Evolutionary conservation across 202 grass and related monocot species (phyloP), one percentile per base, ranked within the genome.

Genomic region (Setaria italica): DNA sequence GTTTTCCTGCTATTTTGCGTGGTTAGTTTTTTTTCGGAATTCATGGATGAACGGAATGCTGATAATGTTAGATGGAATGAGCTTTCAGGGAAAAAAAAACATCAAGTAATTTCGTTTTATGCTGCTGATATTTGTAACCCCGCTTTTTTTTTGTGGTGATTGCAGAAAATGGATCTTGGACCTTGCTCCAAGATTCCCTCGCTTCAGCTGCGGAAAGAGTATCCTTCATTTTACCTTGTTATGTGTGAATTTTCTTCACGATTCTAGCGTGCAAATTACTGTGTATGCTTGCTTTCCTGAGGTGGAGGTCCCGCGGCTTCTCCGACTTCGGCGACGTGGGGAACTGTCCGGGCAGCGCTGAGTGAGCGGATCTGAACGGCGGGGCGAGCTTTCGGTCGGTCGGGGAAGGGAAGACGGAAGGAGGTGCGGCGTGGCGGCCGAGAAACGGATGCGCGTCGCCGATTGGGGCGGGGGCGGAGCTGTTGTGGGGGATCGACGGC

Each of bases 151-250:
- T 25, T 66, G 16, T 65, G 11, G 33, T 85, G n/a, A n/a, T 0
- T 81, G 20, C 92, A 96, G 97, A 99, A 99, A 99, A 99, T 99
- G 93, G 97, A 99, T 86, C 94, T 96, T 65, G 93, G 93, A 12
- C 92, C 93, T 67, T 99, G 94, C 82, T 90, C 91, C 6, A 94
- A 96, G 83, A 87, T 99, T 82, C 97, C 94, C 87, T 99, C 92
- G 7, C 91, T 99, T 47, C 92, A 92, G 74, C 90, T 96, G 16
- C 82, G 97, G 84, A 96, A 92, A 89, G 93, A 96, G 94, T 96
- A 96, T 99, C 92, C 92, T 92, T 91, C 64, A 8, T 67, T 56
- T 79, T 62, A 48, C 63, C 15, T 39, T 33, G 1, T 51, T 50
- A 62, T 21, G 17, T 29, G 8, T 1, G 0, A 0, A 62, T 2